These are phyloP conservation scores for Colletotrichum australisinense DNA, from an alignment of 2,329 filamentous ascomycete species.

Conservation along the genomic window DNA sequence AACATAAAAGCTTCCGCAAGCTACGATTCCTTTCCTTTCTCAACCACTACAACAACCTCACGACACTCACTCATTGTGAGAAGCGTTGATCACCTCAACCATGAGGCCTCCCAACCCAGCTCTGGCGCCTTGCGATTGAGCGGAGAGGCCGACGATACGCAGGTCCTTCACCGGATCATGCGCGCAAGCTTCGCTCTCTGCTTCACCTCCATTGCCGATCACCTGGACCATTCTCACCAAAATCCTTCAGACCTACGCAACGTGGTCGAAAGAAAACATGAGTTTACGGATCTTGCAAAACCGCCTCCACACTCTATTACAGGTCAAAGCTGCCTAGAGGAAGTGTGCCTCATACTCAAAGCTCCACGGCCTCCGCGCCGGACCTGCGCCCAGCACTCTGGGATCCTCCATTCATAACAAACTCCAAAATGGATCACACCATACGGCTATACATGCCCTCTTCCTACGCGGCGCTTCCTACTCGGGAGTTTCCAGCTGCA, in stretches of 20 bases:
- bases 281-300: background rate
- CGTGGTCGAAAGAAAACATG: background rate
- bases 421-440: background rate
- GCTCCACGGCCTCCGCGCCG: background rate
- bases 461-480: background rate
- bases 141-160: background rate
- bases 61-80: background rate
- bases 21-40: background rate
- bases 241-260: background rate
- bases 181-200: background rate
- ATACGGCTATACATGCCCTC: background rate
- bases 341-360: background rate
- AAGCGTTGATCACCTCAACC: background rate
- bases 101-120: background rate
- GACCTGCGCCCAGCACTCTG: background rate
- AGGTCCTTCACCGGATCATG: background rate
- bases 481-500: background rate
- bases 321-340: background rate
- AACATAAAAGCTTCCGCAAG: background rate
- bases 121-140: background rate
- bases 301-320: background rate
- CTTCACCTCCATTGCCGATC: background rate
- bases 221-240: background rate
- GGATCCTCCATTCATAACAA: background rate
- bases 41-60: background rate